These are phyloP conservation scores for Apiospora rasikravindrae DNA, from an alignment of 2,329 filamentous ascomycete species.

Conservation along the genomic window DNA sequence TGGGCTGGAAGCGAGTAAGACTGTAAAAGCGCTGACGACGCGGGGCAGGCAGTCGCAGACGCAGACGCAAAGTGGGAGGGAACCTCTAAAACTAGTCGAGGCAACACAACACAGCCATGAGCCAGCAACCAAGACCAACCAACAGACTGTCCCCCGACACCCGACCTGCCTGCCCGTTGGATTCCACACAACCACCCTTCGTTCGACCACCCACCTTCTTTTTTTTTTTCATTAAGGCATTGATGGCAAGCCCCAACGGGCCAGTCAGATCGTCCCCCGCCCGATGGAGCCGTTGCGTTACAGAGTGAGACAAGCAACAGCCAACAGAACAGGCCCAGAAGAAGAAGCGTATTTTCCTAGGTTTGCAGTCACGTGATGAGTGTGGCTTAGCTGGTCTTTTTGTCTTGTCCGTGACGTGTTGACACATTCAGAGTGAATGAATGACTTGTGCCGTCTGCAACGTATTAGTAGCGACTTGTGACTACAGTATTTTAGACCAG, in stretches of 20 bases:
- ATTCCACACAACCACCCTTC: not conserved
- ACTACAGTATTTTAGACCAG: not conserved
- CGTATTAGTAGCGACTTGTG: not conserved
- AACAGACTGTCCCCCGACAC: no score
- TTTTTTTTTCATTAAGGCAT: not conserved
- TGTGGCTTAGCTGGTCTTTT: not conserved
- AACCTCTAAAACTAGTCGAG: not conserved
- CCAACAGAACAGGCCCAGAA: not conserved
- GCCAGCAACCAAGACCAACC: no score
- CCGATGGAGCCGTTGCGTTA: conserved; percentile 14
- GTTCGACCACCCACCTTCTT: not conserved
- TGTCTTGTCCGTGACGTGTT: conserved; percentile 12
- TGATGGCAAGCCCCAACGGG: not conserved
- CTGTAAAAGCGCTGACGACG: not conserved
- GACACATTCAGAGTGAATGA: not conserved
- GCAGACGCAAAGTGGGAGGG: not conserved
- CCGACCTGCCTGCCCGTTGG: not conserved
- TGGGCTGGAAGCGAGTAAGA: not conserved
- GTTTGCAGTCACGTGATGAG: not conserved
- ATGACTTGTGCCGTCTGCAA: not conserved
- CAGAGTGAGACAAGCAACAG: not conserved
- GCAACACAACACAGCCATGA: not conserved
- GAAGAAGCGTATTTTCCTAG: not conserved
- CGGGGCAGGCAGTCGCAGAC: not conserved
- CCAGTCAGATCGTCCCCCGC: conserved; percentile 2